phyloP scores from a whole-genome alignment of 2,329 filamentous ascomycete genomes.

The Penicillium sp. region DNA sequence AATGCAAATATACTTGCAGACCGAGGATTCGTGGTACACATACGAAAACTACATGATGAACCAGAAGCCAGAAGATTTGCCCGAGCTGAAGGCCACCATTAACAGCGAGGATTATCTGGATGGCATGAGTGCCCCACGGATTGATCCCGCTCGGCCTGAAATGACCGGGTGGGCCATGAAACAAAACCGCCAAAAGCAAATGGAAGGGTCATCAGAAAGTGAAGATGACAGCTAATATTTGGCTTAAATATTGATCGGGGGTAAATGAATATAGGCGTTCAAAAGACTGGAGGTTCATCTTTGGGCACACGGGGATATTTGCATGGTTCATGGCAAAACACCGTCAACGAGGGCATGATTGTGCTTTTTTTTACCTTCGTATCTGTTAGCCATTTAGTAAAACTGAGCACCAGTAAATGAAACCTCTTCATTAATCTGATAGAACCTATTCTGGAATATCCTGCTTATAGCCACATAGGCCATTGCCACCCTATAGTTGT shows the following conservation, averaged over 20 bases:
- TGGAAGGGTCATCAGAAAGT: constrained; percentile 22
- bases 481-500: neutral
- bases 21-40: constrained; percentile 70
- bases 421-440: neutral
- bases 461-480: neutral
- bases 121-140: constrained; percentile 59
- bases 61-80: constrained; percentile 45
- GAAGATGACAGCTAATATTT: constrained; percentile 21
- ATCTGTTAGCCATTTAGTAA: neutral
- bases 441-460: neutral
- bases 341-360: neutral
- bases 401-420: neutral
- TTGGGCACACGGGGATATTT: neutral
- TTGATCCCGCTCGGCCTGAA: constrained; percentile 46
- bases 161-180: constrained; percentile 50
- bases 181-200: constrained; percentile 42
- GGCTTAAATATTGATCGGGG: neutral
- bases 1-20: constrained; percentile 33
- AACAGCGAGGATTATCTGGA: constrained; percentile 63
- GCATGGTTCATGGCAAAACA: neutral
- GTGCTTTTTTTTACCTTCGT: neutral
- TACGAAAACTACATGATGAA: constrained; percentile 73
- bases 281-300: neutral
- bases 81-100: constrained; percentile 57
- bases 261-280: neutral